These are phyloP conservation scores for Aleurites moluccanus DNA, from an alignment of 441 rosid species.

Conservation along the genomic window DNA sequence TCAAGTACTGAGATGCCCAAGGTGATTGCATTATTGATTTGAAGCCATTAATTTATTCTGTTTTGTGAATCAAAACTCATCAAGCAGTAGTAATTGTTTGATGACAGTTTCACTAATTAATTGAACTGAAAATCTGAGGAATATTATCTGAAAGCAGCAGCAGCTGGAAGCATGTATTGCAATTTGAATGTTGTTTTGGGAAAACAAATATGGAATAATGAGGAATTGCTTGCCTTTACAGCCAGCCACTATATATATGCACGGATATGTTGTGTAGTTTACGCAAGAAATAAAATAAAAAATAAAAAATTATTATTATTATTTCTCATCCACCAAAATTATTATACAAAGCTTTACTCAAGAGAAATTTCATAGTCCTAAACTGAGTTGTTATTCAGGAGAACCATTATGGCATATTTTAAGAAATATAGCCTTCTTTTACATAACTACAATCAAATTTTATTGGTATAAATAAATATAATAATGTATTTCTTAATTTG, in stretches of 20 bases:
- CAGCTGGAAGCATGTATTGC: neutral
- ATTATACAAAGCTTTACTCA: too few species aligned
- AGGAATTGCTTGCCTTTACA: neutral
- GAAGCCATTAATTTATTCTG: neutral
- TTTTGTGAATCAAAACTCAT: neutral
- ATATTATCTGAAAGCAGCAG: too few species aligned
- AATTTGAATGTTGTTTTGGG: neutral
- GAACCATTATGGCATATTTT: too few species aligned
- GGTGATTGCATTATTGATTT: too few species aligned
- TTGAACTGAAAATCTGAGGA: neutral
- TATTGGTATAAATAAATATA: too few species aligned
- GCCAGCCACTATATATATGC: neutral
- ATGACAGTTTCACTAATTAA: too few species aligned
- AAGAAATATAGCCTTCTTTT: too few species aligned
- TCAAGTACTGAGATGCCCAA: conserved; percentile 48
- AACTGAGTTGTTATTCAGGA: too few species aligned
- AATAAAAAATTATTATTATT: neutral
- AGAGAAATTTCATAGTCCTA: too few species aligned
- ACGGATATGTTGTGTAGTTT: neutral
- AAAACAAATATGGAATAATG: neutral
- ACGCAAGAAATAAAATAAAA: neutral
- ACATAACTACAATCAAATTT: too few species aligned
- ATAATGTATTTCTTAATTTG: too few species aligned
- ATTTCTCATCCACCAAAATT: neutral
- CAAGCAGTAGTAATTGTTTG: too few species aligned